These are phyloP conservation scores for Rosellinia necatrix DNA, from an alignment of 2,329 filamentous ascomycete genomes.

Conservation along the genomic window DNA sequence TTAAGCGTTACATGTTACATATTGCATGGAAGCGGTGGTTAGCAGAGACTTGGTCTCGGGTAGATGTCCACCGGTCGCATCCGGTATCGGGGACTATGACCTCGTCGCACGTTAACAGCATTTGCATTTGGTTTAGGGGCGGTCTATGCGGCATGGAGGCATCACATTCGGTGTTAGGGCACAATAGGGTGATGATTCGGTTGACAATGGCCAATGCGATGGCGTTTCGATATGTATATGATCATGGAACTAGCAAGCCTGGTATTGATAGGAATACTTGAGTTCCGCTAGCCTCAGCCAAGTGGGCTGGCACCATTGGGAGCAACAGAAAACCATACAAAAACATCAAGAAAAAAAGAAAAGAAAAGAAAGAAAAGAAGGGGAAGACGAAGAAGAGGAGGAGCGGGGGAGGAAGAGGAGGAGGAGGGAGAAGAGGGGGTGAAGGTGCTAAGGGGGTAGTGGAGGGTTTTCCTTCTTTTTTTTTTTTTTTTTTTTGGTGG, in stretches of 20 bases:
- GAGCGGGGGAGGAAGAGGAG: too few species aligned
- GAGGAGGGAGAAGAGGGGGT: too few species aligned
- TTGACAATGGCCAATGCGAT: slow-evolving; percentile 6
- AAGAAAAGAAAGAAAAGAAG: too few species aligned
- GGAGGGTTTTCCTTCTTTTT: too few species aligned
- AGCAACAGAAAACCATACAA: not conserved
- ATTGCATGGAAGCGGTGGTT: slow-evolving; percentile 22
- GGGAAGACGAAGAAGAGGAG: too few species aligned
- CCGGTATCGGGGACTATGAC: slow-evolving; percentile 12
- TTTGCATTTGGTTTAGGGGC: slow-evolving; percentile 28
- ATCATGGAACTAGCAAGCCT: slow-evolving; percentile 18
- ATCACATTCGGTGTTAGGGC: slow-evolving; percentile 32
- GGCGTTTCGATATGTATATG: slow-evolving; percentile 22
- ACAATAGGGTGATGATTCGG: slow-evolving; percentile 13
- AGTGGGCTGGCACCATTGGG: not conserved
- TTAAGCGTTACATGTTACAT: slow-evolving; percentile 28
- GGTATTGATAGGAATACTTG: slow-evolving; percentile 8
- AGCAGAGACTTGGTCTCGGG: slow-evolving; percentile 21
- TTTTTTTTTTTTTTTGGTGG: slow-evolving; percentile 31
- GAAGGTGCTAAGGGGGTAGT: too few species aligned
- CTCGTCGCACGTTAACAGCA: slow-evolving; percentile 23
- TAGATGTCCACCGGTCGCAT: slow-evolving; percentile 8
- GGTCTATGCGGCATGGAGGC: slow-evolving; percentile 33
- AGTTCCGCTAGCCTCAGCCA: not conserved
- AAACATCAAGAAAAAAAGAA: slow-evolving; percentile 18